Base-by-base conservation (phyloP, 345 rosid species). In the Turnera subulata region DNA sequence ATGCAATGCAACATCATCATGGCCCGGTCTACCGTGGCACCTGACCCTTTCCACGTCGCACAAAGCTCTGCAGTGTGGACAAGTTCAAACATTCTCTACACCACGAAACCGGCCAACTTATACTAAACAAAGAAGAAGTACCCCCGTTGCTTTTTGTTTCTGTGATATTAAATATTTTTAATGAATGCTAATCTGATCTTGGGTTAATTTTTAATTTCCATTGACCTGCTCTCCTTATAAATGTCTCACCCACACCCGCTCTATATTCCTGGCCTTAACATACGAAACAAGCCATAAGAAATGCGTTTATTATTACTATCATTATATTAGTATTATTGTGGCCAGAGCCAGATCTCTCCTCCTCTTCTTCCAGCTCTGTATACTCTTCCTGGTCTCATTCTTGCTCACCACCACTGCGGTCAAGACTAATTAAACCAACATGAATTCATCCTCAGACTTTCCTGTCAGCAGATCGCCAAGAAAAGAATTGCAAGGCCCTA, bases 401-500 rank as follows among this genome's bases (percentile, higher is more conserved):
- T 54, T 22, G 18, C 0, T 4, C 56, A n/a, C n/a, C n/a, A n/a
- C n/a, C n/a, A n/a, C n/a, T n/a, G n/a, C 15, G 13, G 18, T 7
- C n/a, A 14, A 6, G 61, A 38, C 47, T 26, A 19, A 22, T 43
- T 26, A 19, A 22, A 19, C 16, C 20, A 40, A 0, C 22, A 80
- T 84, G 86, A 79, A 80, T 32, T 21, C 82, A 0, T 64, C 78
- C 8, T 29, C 35, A 0, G 71, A 73, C 29, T 56, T 53, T 43
- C 79, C 81, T 11, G 61, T 65, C 16, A 73, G 58, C 50, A 88
- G 73, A 68, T 85, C 91, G 2, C 89, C 91, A 0, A 76, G 81
- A 59, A 77, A 72, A 64, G 98, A 89, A 63, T 82, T 88, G 23
- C 84, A 81, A 55, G 98, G 95, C 0, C 88, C 95, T 1, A 78